Conservation (phyloP, 192 early-diverging fungal species). For the Coemansia sp. region DNA sequence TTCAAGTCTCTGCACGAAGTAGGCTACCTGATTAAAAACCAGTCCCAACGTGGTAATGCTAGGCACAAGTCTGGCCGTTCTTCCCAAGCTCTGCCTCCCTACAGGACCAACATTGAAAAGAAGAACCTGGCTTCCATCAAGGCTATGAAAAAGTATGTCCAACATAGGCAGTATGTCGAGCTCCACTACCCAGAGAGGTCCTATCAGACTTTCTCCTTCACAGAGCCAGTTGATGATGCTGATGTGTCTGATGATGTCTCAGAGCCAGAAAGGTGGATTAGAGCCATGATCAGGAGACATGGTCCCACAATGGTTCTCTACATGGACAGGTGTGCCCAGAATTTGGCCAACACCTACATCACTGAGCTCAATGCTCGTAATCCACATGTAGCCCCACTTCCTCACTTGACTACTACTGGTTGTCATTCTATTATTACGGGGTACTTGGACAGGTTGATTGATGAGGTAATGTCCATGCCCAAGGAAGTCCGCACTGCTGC, state of each 20-base stretch:
- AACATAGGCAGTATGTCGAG: constrained; percentile 26
- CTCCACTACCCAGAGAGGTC: constrained; percentile 4
- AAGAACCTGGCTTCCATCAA: constrained; percentile 46
- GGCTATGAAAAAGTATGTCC: constrained; percentile 35
- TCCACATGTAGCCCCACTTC: neutral
- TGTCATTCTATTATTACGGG: constrained; percentile 1
- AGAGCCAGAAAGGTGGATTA: constrained; percentile 47
- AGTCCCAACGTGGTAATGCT: constrained; percentile 10
- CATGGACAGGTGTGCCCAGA: constrained; percentile 35
- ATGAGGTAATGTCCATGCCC: constrained; percentile 26
- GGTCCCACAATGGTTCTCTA: constrained; percentile 34
- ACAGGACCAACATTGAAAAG: constrained; percentile 47
- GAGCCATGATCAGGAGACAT: constrained; percentile 49
- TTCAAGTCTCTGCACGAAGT: constrained; percentile 43
- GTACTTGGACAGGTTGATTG: constrained; percentile 15
- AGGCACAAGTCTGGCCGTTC: constrained; percentile 12
- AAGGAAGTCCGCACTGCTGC: constrained; percentile 12
- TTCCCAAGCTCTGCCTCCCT: neutral
- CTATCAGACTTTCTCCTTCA: neutral
- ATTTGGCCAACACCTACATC: constrained; percentile 32
- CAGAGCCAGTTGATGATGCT: neutral
- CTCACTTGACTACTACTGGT: neutral
- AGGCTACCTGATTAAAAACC: constrained; percentile 51
- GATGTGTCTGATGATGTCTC: constrained; percentile 33
- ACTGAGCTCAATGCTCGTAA: constrained; percentile 16